Evolutionary conservation across 208 protist genomes (phyloP), one percentile per base, ranked within the genome.

Genomic region (Leishmania amazonensis): DNA sequence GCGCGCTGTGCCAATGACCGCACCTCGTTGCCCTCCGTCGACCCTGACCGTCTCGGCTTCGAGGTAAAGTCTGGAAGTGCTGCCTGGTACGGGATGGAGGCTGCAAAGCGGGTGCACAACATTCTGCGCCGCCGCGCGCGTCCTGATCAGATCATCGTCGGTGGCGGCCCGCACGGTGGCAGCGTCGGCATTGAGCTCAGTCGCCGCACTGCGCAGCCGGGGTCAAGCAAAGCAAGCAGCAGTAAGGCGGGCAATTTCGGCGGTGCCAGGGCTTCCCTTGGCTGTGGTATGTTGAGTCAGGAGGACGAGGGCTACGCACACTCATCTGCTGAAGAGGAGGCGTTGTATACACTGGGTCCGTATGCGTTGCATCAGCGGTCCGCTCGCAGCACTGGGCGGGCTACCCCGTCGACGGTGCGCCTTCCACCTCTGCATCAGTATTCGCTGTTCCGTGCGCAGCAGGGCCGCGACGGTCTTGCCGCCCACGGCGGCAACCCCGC

Each of bases 61-160:
- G 84, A 83, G 21, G 88, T 95, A n/a, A 92, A 91, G 76, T 81
- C 82, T 31, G 90, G 89, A 7, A 87, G 70, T 15, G 77, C 91
- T 28, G 88, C 81, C 42, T 92, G 89, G 91, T 95, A 95, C 79
- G 91, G 91, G 64, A 95, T 95, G 89, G 88, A 92, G 79, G 89
- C 91, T 13, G 85, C 89, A 58, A 89, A 90, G 75, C 91, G 91
- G 17, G 89, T 95, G n/a, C 88, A 88, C 42, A 80, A 91, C 75
- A 95, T 95, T 72, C 80, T 95, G 51, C 89, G 88, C 38, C 89
- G 91, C 28, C 79, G 86, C 62, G 81, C 79, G 24, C 81, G 84
- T 45, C 85, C 85, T 0, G 91, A 93, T 65, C 91, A 95, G 76
- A 83, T 95, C 58, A 87, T 95, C 68, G 70, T 95, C 15, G 85